Conservation (phyloP, 2,329 filamentous ascomycete genomes). For the Trichoderma gracile region DNA sequence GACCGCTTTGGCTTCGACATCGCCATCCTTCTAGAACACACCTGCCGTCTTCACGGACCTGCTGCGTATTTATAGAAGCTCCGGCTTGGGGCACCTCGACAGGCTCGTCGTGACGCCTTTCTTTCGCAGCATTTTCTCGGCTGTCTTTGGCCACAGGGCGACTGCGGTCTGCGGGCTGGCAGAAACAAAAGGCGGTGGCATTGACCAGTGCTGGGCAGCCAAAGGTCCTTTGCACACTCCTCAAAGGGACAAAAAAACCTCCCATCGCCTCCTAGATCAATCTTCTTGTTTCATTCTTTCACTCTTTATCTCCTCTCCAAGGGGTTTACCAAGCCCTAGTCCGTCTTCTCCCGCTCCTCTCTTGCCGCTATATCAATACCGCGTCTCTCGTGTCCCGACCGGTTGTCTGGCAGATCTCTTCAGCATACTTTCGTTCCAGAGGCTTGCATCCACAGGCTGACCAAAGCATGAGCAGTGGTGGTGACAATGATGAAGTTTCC, state of each 20-base stretch:
- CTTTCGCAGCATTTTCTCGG: constrained; percentile 12
- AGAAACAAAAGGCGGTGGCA: constrained; percentile 25
- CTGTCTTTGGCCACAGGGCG: not conserved
- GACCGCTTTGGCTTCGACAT: not conserved
- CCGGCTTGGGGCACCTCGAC: not conserved
- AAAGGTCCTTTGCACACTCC: not conserved
- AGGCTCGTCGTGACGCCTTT: not conserved
- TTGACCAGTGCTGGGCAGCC: not conserved
- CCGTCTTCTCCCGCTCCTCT: not conserved
- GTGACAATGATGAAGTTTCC: constrained; percentile 34
- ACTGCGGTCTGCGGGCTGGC: constrained; percentile 9
- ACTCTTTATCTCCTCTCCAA: constrained; percentile 3
- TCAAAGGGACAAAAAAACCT: not conserved
- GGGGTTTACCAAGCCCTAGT: constrained; percentile 7
- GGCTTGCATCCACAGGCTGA: constrained; percentile 25
- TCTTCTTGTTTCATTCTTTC: not conserved
- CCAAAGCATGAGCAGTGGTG: constrained; percentile 37
- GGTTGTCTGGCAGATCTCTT: not conserved
- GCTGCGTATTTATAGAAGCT: not conserved
- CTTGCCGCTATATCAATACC: not conserved
- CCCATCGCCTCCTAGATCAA: constrained; percentile 6
- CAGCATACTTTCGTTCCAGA: not conserved
- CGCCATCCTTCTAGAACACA: not conserved
- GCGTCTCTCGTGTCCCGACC: not conserved
- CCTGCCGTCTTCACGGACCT: not conserved